Conservation (phyloP, 768 basidiomycete genomes). For the Clathrus columnatus region DNA sequence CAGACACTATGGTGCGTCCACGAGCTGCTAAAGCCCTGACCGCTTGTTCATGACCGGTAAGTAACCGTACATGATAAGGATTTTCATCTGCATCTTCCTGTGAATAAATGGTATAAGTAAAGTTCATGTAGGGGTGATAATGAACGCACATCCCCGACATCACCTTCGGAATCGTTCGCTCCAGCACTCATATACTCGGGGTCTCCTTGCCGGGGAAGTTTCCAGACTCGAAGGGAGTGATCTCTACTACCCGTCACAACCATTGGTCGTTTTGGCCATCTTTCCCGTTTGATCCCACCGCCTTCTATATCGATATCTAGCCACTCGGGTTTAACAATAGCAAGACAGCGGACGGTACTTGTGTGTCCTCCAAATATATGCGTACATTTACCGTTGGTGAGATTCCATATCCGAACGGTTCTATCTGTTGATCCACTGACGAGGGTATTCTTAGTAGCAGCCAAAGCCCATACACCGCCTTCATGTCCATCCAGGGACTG, state of each 20-base stretch:
- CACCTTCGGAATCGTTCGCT: conserved; percentile 43
- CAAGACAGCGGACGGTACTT: conserved; percentile 90
- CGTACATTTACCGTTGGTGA: conserved; percentile 69
- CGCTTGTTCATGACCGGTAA: conserved; percentile 87
- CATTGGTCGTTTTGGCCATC: conserved; percentile 60
- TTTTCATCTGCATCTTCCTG: conserved; percentile 68
- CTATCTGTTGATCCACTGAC: conserved; percentile 93
- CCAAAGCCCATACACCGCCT: conserved; percentile 96
- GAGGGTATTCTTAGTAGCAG: conserved; percentile 75
- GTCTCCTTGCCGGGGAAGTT: conserved; percentile 58
- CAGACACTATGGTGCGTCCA: conserved; percentile 84
- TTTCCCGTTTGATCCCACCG: conserved; percentile 56
- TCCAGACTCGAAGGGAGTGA: conserved; percentile 58
- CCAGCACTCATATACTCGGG: conserved; percentile 65
- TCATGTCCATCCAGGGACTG: conserved; percentile 82
- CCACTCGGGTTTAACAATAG: conserved; percentile 91
- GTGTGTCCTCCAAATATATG: conserved; percentile 96
- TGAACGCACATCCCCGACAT: conserved; percentile 37
- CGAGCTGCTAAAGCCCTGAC: conserved; percentile 89
- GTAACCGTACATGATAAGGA: conserved; percentile 78
- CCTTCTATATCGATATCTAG: conserved; percentile 62
- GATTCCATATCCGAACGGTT: conserved; percentile 87
- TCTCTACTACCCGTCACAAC: conserved; percentile 70
- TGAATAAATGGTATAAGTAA: conserved; percentile 12
- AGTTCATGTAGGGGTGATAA: neutral